Conservation (phyloP, 1,284 basidiomycete genomes). For the Tetrapyrgos nigripes region DNA sequence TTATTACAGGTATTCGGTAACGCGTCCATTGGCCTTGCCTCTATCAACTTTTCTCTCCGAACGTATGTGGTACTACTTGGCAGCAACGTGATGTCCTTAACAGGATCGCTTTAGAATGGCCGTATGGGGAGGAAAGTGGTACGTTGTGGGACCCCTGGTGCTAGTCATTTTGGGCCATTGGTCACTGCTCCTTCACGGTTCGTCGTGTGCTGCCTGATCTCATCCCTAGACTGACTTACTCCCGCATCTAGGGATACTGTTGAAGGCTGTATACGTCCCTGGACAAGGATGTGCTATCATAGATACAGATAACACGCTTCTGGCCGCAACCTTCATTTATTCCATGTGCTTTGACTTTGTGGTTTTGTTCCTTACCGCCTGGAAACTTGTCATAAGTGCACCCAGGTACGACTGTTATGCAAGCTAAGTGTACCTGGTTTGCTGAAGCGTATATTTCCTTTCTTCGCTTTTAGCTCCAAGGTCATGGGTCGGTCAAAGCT, state of each 20-base stretch:
- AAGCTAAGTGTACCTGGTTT: not conserved
- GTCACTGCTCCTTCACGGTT: slow-evolving; percentile 79
- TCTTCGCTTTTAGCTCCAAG: slow-evolving; percentile 6
- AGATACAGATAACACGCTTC: slow-evolving; percentile 56
- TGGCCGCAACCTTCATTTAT: slow-evolving; percentile 74
- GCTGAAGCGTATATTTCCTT: slow-evolving; percentile 20
- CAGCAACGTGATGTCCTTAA: not conserved
- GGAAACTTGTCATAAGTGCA: slow-evolving; percentile 54
- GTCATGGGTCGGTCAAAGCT: slow-evolving; percentile 55
- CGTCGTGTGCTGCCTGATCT: slow-evolving; percentile 13
- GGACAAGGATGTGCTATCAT: slow-evolving; percentile 59
- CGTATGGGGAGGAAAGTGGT: slow-evolving; percentile 69
- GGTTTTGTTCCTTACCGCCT: slow-evolving; percentile 64
- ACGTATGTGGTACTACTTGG: slow-evolving; percentile 60
- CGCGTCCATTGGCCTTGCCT: slow-evolving; percentile 74
- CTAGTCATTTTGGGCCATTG: slow-evolving; percentile 75
- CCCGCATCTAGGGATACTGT: slow-evolving; percentile 53
- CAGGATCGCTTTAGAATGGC: slow-evolving; percentile 56
- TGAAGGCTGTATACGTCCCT: slow-evolving; percentile 62
- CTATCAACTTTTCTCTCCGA: slow-evolving; percentile 79
- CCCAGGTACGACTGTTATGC: slow-evolving; percentile 11
- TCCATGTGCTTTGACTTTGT: slow-evolving; percentile 75
- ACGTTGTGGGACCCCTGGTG: slow-evolving; percentile 60
- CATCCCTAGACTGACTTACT: not conserved
- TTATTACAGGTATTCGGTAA: slow-evolving; percentile 58